phyloP scores from a whole-genome alignment of 2,329 filamentous ascomycete genomes.

The Ascochyta pisi region DNA sequence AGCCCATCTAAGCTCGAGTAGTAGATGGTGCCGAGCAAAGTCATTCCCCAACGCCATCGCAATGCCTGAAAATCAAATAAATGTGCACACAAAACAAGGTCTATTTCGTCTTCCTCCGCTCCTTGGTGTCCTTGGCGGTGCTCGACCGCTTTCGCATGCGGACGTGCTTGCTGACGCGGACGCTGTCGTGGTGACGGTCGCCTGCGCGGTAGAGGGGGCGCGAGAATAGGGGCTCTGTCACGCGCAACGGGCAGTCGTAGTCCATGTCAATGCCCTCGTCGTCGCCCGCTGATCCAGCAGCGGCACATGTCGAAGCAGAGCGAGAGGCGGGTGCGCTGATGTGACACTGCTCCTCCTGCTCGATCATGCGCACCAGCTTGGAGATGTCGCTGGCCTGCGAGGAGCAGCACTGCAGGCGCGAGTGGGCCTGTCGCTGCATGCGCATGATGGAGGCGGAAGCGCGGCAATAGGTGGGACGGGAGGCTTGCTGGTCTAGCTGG shows the following conservation, averaged over 20 bases:
- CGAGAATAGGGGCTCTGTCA: conserved; percentile 22
- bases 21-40: too few species aligned
- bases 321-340: conserved; percentile 29
- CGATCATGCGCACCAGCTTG: conserved; percentile 52
- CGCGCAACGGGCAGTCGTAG: conserved; percentile 28
- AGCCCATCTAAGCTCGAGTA: too few species aligned
- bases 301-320: conserved; percentile 11
- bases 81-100: not conserved
- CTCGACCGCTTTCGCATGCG: conserved; percentile 43
- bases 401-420: conserved; percentile 50
- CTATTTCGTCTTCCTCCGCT: conserved; percentile 32
- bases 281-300: conserved; percentile 22
- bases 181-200: conserved; percentile 34
- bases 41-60: conserved; percentile 40
- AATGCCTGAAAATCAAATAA: conserved; percentile 30
- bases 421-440: conserved; percentile 51
- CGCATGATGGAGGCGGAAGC: conserved; percentile 49
- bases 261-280: conserved; percentile 47
- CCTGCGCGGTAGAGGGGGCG: conserved; percentile 35
- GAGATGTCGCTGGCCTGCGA: conserved; percentile 52
- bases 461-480: conserved; percentile 35
- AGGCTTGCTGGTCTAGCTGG: conserved; percentile 3
- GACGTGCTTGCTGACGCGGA: conserved; percentile 39
- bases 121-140: conserved; percentile 10
- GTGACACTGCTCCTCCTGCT: conserved; percentile 53